Evolutionary conservation across 768 basidiomycete genomes (phyloP).

Genomic region (Amanita muscaria): DNA sequence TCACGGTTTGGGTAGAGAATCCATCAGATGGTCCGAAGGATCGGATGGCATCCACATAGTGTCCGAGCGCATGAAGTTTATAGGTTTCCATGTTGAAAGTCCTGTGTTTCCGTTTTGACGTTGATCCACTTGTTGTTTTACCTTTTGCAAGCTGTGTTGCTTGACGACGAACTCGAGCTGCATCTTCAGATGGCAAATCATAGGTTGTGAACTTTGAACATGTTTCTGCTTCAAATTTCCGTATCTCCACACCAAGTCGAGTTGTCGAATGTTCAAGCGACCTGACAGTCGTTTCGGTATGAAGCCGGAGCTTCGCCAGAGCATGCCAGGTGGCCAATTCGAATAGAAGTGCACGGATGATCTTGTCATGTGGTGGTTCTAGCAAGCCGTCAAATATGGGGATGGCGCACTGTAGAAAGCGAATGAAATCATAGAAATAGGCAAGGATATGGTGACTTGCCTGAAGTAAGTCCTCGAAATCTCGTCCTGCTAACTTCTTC

Average conservation of each 20-base stretch:
- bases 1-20: constrained; percentile 24
- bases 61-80: constrained; percentile 23
- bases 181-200: too few species aligned
- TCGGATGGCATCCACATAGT: constrained; percentile 17
- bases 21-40: constrained; percentile 22
- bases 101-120: neutral
- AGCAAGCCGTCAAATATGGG: constrained; percentile 31
- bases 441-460: constrained; percentile 14
- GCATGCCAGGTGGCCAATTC: constrained; percentile 24
- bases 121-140: neutral
- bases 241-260: constrained; percentile 19
- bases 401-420: constrained; percentile 20
- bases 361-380: constrained; percentile 18
- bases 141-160: constrained; percentile 4
- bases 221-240: constrained; percentile 15
- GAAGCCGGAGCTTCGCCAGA: too few species aligned
- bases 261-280: constrained; percentile 18
- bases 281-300: constrained; percentile 27
- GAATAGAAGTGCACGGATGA: constrained; percentile 22
- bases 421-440: neutral
- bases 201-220: constrained; percentile 15
- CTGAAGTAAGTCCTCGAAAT: constrained; percentile 38
- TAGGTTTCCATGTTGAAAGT: constrained; percentile 17
- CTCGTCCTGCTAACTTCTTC: constrained; percentile 21
- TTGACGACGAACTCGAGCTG: constrained; percentile 13